Evolutionary conservation across 371 early-diverging fungal species (phyloP), one percentile per base, ranked within the genome.

Genomic region (Mortierella sp.): DNA sequence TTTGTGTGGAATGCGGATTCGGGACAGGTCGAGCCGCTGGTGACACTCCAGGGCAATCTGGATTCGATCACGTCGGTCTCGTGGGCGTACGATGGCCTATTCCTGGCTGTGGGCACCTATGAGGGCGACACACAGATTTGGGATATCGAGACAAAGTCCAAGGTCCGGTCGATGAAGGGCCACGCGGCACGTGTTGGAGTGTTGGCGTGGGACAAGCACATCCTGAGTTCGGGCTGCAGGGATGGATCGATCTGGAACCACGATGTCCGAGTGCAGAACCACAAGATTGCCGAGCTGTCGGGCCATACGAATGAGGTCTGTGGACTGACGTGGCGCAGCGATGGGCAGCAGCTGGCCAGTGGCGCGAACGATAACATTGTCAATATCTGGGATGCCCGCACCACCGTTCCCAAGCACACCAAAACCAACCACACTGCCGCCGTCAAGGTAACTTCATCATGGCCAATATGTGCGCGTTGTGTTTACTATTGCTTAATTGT

Each of bases 291-390:
- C 2, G 92, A 92, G 79, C 85, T 97, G 10, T 41, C 84, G 14
- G 91, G 88, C 1, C 98, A 98, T 86, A 87, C 89, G 31, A 89
- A 88, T 37, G 97, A 97, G 76, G 97, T 98, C 7, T 99, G 99
- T 86, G 99, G 99, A 19, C 88, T 99, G 37, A 90, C 92, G 66
- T 99, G 99, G 99, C 89, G 95, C 43, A 74, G 88, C 4, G 98
- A 97, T 85, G 97, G 97, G 5, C 86, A 80, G 11, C 87, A 93
- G 58, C 89, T 99, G 22, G 99, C 99, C 2, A 96, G 95, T 85
- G 99, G 99, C 14, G 97, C 98, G 4, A 99, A 99, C 86, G 99
- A 99, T 80, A 98, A 99, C 79, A 73, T 91, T 34, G 95, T 99
- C 26, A 94, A 96, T 68, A 90, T 99, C 13, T 99, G 99, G 99